Evolutionary conservation across 345 rosid species (phyloP), one percentile per base, ranked within the genome.

Genomic region (Raphanus sativus): DNA sequence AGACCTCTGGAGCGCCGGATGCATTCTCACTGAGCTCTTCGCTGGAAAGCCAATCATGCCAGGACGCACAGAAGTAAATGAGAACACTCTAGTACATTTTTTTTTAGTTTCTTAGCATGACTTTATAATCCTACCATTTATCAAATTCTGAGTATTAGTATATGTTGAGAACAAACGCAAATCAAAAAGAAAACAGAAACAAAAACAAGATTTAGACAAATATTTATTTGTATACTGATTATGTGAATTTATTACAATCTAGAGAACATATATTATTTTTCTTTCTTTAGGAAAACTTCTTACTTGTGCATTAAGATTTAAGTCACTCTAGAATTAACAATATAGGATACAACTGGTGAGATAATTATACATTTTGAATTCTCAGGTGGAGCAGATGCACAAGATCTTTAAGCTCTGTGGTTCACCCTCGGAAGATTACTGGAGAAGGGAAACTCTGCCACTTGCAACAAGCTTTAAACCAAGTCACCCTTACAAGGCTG

Each of bases 1-100:
- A 33, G 98, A 94, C 81, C 84, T 94, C 3, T 94, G 94, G 97
- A 94, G 96, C 56, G 96, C 90, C 0, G 98, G 98, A 3, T 94
- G 98, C 74, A 76, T 93, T 8, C 80, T 91, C 30, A 90, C 89
- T 24, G 98, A 93, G 80, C 92, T 91, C 87, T 87, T 91, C 60
- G 58, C 83, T 6, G 91, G 96, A 70, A 86, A 90, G 75, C 94
- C 98, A 13, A 80, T 94, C 28, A 86, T 91, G 97, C 96, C 94
- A 0, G 98, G 98, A 10, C 89, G 97, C 61, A 91, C 96, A 5
- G 94, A 94, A 87, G 95, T 93, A 86, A 82, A 5, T n/a, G 0
- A 0, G 54, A 60, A 25, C 74, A 32, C 50, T 38, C 52, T 50
- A 50, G 6, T 5, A 58, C 55, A 2, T 38, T 32, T 28, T 28